A percentile compares a stretch with the other conserved stretches of the same genome.
phyloP scores from a whole-genome alignment of 345 rosid genomes.

The Euphorbia tirucalli region DNA sequence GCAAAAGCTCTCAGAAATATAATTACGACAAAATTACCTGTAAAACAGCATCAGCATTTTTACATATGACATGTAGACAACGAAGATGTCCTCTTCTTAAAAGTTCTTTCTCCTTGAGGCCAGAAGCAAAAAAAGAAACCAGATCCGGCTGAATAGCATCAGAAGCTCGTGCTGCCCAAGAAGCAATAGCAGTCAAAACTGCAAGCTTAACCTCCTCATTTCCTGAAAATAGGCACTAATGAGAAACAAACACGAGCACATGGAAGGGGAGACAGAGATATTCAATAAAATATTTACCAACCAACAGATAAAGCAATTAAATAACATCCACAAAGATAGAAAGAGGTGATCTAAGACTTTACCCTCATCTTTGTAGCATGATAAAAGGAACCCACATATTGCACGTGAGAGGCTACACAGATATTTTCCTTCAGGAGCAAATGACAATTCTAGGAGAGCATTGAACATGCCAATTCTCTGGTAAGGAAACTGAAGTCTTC shows the following conservation, averaged over 20 bases:
- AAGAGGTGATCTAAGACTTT: constrained; percentile 11
- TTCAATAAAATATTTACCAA: background rate
- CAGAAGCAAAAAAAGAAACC: constrained; percentile 66
- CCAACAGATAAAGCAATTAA: constrained; percentile 14
- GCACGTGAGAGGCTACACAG: constrained; percentile 51
- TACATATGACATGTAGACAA: constrained; percentile 58
- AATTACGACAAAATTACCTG: constrained; percentile 42
- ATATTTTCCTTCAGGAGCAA: constrained; percentile 83
- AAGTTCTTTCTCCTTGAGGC: constrained; percentile 91
- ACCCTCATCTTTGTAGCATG: constrained; percentile 88
- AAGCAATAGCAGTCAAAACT: constrained; percentile 60
- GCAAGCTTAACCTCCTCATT: constrained; percentile 92
- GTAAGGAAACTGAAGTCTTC: constrained; percentile 81
- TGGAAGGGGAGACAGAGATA: background rate
- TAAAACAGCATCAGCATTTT: constrained; percentile 59
- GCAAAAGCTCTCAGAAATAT: background rate
- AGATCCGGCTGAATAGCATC: constrained; percentile 65
- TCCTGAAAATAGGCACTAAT: constrained; percentile 42
- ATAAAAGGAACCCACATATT: constrained; percentile 60
- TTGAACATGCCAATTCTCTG: constrained; percentile 90
- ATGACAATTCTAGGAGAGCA: constrained; percentile 73
- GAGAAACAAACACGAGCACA: background rate
- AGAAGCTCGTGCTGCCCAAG: constrained; percentile 71
- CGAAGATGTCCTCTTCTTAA: constrained; percentile 93
- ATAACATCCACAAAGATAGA: background rate